Conservation (phyloP, 1,139 yeast species). For the Yamadazyma conglobata region DNA sequence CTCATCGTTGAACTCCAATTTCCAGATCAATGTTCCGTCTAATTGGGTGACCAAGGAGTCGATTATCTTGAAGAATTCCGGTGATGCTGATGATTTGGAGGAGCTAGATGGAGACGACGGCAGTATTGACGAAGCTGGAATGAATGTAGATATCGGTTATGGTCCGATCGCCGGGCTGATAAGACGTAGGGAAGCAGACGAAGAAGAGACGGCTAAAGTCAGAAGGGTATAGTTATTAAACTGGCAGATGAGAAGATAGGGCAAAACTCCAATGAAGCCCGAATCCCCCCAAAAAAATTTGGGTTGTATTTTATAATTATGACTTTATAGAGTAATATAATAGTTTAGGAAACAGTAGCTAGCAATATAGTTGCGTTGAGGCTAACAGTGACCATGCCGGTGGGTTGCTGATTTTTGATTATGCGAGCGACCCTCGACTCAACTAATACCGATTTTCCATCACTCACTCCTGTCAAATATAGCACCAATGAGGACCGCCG, state of each 20-base stretch:
- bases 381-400: too few relatives aligned
- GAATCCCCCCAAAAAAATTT: too few relatives aligned
- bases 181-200: slow-evolving; percentile 24
- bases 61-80: slow-evolving; percentile 20
- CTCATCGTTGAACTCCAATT: slow-evolving; percentile 7
- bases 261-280: too few relatives aligned
- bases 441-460: too few relatives aligned
- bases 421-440: too few relatives aligned
- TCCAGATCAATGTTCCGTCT: slow-evolving; percentile 19
- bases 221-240: slow-evolving; percentile 7
- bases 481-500: slow-evolving; percentile 77
- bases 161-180: slow-evolving; percentile 36
- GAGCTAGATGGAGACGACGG: slow-evolving; percentile 16
- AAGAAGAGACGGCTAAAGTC: slow-evolving; percentile 10
- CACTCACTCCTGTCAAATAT: too few relatives aligned
- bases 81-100: slow-evolving; percentile 39
- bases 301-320: too few relatives aligned
- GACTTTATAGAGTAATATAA: too few relatives aligned
- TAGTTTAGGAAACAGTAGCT: too few relatives aligned
- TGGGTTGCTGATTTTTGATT: too few relatives aligned
- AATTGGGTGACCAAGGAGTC: slow-evolving; percentile 17
- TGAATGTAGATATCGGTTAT: slow-evolving; percentile 44
- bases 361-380: too few relatives aligned
- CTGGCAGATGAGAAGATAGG: too few relatives aligned
- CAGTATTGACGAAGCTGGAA: slow-evolving; percentile 33